Conservation (phyloP, 345 rosid species). For the Ricinus communis region DNA sequence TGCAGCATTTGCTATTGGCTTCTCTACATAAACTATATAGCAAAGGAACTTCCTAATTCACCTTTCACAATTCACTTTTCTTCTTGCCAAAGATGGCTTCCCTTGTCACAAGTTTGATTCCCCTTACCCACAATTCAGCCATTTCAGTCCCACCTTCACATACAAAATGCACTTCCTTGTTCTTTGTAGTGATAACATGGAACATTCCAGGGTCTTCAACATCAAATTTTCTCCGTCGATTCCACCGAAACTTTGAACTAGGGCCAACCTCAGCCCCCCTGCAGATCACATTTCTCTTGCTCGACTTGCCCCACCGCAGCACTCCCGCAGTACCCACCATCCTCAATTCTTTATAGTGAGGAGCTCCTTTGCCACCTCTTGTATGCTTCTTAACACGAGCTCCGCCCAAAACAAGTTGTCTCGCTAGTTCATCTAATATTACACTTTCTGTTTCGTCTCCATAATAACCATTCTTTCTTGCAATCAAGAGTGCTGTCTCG, state of each 20-base stretch:
- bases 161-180: conserved; percentile 76
- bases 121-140: conserved; percentile 90
- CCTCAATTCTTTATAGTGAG: conserved; percentile 58
- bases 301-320: conserved; percentile 79
- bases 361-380: conserved; percentile 73
- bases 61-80: neutral
- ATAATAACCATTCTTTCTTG: conserved; percentile 26
- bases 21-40: no score
- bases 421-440: conserved; percentile 66
- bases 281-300: conserved; percentile 62
- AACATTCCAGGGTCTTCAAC: conserved; percentile 57
- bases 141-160: conserved; percentile 70
- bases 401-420: conserved; percentile 54
- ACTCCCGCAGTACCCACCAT: conserved; percentile 55
- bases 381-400: conserved; percentile 68
- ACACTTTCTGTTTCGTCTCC: conserved; percentile 45
- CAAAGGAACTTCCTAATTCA: no score
- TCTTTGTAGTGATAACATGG: conserved; percentile 60
- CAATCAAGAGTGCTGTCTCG: conserved; percentile 61
- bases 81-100: conserved; percentile 40
- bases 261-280: conserved; percentile 61
- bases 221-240: conserved; percentile 45
- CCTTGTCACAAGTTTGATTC: conserved; percentile 76
- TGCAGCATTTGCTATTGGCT: no score
- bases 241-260: conserved; percentile 47